Evolutionary conservation across 2,329 filamentous ascomycete genomes (phyloP).

Genomic region (Alternaria burnsii): DNA sequence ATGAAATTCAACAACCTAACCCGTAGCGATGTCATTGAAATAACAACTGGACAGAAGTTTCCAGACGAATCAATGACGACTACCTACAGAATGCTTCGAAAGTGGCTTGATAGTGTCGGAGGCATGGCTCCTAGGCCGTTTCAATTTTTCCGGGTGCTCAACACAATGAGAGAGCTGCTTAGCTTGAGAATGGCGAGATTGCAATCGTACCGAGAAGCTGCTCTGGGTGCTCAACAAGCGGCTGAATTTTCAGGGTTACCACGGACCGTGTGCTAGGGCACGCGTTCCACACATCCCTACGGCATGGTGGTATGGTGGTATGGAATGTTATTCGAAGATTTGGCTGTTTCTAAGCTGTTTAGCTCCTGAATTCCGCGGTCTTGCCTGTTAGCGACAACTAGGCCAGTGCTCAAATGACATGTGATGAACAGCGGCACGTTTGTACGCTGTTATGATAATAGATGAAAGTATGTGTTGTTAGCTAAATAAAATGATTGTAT

Average conservation of each 20-base stretch:
- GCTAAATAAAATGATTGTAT: not conserved
- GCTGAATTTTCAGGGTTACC: not conserved
- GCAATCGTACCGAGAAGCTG: not conserved
- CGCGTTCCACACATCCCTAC: not conserved
- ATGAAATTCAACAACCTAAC: not conserved
- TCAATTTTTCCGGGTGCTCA: constrained; percentile 1
- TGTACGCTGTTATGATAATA: not conserved
- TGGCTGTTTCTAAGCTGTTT: constrained; percentile 4
- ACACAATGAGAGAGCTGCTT: not conserved
- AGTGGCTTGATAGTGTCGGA: constrained; percentile 11
- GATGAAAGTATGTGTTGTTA: not conserved
- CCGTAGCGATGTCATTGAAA: not conserved
- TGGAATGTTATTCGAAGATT: not conserved
- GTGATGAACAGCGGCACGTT: not conserved
- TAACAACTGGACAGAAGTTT: not conserved
- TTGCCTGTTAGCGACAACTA: constrained; percentile 1
- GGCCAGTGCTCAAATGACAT: constrained; percentile 1
- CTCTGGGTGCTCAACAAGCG: not conserved
- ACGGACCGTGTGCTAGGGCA: not conserved
- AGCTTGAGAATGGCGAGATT: not conserved
- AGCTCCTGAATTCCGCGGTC: not conserved
- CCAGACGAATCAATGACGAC: not conserved
- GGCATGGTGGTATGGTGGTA: not conserved
- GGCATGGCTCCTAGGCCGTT: constrained; percentile 7
- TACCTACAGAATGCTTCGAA: constrained; percentile 6